Conservation (phyloP, 2,329 filamentous ascomycete species). For the Cordyceps militaris region DNA sequence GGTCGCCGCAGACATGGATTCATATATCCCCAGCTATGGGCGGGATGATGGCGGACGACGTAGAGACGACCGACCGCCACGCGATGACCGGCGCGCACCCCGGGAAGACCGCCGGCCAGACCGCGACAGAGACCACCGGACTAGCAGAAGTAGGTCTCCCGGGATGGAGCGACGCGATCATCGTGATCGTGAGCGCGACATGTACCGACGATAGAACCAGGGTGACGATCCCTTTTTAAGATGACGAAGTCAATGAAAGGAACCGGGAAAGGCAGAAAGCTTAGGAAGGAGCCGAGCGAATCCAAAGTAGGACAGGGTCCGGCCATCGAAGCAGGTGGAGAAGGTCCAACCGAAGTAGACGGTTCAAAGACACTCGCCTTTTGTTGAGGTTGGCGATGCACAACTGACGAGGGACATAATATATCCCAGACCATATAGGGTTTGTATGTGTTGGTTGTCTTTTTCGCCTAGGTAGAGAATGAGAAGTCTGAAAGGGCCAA, state of each 20-base stretch:
- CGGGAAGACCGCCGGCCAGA: conserved; percentile 26
- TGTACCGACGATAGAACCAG: conserved; percentile 14
- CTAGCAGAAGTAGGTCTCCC: conserved; percentile 21
- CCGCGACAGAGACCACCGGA: conserved; percentile 23
- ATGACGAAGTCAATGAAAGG: too few species aligned
- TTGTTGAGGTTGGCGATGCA: not conserved
- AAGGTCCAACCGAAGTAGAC: too few species aligned
- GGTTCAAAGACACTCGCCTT: too few species aligned
- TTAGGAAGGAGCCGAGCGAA: not conserved
- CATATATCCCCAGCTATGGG: conserved; percentile 44
- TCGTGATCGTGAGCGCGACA: conserved; percentile 20
- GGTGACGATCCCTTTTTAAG: too few species aligned
- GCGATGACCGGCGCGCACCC: conserved; percentile 3
- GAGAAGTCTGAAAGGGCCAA: not conserved
- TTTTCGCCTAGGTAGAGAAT: not conserved
- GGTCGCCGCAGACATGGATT: conserved; percentile 36
- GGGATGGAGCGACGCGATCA: conserved; percentile 18
- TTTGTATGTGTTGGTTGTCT: conserved; percentile 1
- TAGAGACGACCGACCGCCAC: conserved; percentile 22
- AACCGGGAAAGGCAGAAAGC: too few species aligned
- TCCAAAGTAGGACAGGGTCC: too few species aligned
- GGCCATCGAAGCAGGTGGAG: too few species aligned
- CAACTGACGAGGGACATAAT: not conserved
- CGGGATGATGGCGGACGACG: conserved; percentile 25
- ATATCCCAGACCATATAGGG: not conserved